Evolutionary conservation across 805 yeast genomes (phyloP).

Genomic region (Wickerhamiella kazuoi): DNA sequence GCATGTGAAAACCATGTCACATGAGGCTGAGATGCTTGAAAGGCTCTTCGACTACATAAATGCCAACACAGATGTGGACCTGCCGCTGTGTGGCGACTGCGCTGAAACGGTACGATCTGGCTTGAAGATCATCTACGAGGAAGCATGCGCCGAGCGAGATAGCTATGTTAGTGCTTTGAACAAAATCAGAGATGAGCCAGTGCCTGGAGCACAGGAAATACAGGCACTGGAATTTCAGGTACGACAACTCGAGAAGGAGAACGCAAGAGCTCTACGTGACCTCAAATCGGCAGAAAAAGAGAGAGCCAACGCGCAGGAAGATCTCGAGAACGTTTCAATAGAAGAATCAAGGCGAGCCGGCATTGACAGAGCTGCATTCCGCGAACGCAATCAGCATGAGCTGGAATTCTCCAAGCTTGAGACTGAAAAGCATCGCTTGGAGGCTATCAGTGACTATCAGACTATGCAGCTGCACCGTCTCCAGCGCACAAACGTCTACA

Average conservation of each 20-base stretch:
- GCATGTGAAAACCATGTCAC: not conserved
- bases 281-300: conserved; percentile 20
- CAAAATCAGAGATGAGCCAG: conserved; percentile 42
- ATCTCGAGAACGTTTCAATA: conserved; percentile 28
- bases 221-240: conserved; percentile 31
- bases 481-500: conserved; percentile 63
- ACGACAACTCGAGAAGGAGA: conserved; percentile 27
- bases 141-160: conserved; percentile 59
- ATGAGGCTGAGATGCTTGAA: conserved; percentile 24
- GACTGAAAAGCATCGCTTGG: conserved; percentile 43
- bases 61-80: conserved; percentile 55
- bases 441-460: conserved; percentile 44
- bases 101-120: conserved; percentile 46
- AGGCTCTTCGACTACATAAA: conserved; percentile 58
- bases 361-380: conserved; percentile 27
- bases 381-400: conserved; percentile 37
- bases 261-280: conserved; percentile 20
- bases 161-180: conserved; percentile 55
- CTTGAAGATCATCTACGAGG: conserved; percentile 53
- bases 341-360: conserved; percentile 19
- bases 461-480: conserved; percentile 51
- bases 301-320: conserved; percentile 22
- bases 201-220: conserved; percentile 29
- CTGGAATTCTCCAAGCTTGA: conserved; percentile 33
- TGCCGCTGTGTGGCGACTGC: conserved; percentile 81